Evolutionary conservation across 345 rosid genomes (phyloP).

Genomic region (Crucihimalaya himalaica): DNA sequence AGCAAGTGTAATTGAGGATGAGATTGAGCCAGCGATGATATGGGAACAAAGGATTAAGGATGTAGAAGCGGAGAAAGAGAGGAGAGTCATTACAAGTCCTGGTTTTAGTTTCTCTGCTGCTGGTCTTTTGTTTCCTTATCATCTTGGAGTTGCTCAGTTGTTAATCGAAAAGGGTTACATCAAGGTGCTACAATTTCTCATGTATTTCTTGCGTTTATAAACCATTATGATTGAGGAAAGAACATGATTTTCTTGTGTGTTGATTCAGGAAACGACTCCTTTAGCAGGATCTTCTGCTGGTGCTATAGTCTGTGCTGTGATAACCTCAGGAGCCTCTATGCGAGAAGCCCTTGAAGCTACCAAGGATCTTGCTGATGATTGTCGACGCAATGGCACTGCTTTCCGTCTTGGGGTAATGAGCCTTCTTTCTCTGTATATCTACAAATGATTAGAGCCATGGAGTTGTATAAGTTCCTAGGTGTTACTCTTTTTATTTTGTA

Average conservation of each 20-base stretch:
- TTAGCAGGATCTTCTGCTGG: constrained; percentile 96
- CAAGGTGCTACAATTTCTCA: constrained; percentile 48
- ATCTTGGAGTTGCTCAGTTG: constrained; percentile 85
- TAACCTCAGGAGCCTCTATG: constrained; percentile 85
- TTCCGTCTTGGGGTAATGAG: constrained; percentile 84
- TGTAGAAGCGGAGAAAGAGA: constrained; percentile 76
- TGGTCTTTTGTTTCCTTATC: constrained; percentile 92
- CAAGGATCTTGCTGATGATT: constrained; percentile 70
- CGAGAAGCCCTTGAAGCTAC: constrained; percentile 68
- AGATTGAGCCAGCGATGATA: constrained; percentile 67
- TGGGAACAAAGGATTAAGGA: constrained; percentile 89
- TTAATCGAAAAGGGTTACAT: constrained; percentile 91
- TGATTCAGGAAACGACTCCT: constrained; percentile 80
- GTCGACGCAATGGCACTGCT: constrained; percentile 86
- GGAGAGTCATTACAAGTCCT: constrained; percentile 73
- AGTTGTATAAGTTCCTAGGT: constrained; percentile 1
- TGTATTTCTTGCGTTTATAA: background rate
- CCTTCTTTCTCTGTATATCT: background rate
- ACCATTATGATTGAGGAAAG: background rate
- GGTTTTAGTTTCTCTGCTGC: constrained; percentile 98
- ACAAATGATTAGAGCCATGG: background rate
- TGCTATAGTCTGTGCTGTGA: constrained; percentile 80
- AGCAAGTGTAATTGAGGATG: constrained; percentile 62
- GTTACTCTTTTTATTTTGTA: constrained; percentile 14
- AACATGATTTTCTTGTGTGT: constrained; percentile 10